These are phyloP conservation scores for Corynespora cassiicola DNA, from an alignment of 2,329 filamentous ascomycete genomes.

Conservation along the genomic window DNA sequence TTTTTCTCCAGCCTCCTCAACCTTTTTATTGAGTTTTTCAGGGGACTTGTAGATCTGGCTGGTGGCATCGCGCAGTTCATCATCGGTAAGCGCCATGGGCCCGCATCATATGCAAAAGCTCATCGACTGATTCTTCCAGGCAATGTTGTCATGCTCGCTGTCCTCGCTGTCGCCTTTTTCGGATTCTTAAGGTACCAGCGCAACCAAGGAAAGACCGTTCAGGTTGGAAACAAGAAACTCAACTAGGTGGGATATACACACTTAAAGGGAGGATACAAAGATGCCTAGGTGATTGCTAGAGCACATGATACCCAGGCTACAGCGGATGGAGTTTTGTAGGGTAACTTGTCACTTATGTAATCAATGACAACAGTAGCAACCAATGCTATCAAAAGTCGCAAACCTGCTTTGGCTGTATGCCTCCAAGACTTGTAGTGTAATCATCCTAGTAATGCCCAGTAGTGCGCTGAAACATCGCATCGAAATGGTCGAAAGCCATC, in stretches of 20 bases:
- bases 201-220: conserved; percentile 41
- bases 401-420: too few species aligned
- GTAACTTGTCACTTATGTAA: not conserved
- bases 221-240: conserved; percentile 45
- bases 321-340: too few species aligned
- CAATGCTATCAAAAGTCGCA: too few species aligned
- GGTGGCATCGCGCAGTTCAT: conserved; percentile 42
- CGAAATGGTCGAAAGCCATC: too few species aligned
- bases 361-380: not conserved
- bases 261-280: conserved; percentile 2
- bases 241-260: conserved; percentile 28
- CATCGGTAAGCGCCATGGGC: conserved; percentile 34
- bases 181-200: conserved; percentile 46
- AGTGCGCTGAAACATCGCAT: too few species aligned
- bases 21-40: conserved; percentile 40
- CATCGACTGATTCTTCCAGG: conserved; percentile 32
- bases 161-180: conserved; percentile 37
- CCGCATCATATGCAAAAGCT: too few species aligned
- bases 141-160: conserved; percentile 42
- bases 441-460: too few species aligned
- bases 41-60: conserved; percentile 39
- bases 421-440: too few species aligned
- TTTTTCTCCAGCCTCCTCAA: conserved; percentile 34
- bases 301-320: too few species aligned
- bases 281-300: not conserved